Evolutionary conservation across 257 asterid genomes (phyloP).

Genomic region (Gynochthodes officinalis): DNA sequence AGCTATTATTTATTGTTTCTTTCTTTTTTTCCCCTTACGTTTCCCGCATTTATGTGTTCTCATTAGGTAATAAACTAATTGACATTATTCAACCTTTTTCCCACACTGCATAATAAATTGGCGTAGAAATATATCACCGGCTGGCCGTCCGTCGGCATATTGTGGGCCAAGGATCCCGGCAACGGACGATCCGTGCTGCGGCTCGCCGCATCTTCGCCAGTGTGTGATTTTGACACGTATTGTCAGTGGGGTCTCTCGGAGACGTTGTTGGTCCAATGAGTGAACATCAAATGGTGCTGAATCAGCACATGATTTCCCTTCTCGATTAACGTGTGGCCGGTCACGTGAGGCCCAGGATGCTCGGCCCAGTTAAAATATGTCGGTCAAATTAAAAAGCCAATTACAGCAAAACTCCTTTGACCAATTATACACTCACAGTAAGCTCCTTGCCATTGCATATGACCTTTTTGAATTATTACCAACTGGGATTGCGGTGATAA

Average conservation of each 20-base stretch:
- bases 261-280: slow-evolving; percentile 62
- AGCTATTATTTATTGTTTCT: slow-evolving; percentile 1
- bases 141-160: slow-evolving; percentile 20
- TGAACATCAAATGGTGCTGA: slow-evolving; percentile 45
- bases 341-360: slow-evolving; percentile 91
- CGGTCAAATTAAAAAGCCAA: slow-evolving; percentile 41
- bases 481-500: neutral
- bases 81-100: neutral
- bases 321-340: slow-evolving; percentile 63
- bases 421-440: slow-evolving; percentile 36
- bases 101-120: too few species aligned
- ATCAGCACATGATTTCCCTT: slow-evolving; percentile 26
- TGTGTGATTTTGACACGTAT: slow-evolving; percentile 36
- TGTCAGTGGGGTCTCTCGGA: slow-evolving; percentile 24
- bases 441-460: too few species aligned
- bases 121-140: slow-evolving; percentile 14
- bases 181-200: slow-evolving; percentile 12
- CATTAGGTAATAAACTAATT: neutral
- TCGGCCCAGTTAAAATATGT: slow-evolving; percentile 52
- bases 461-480: too few species aligned
- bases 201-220: slow-evolving; percentile 38
- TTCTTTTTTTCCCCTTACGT: neutral
- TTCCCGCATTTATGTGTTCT: neutral
- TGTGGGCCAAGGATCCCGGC: slow-evolving; percentile 42
- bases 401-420: slow-evolving; percentile 43